Evolutionary conservation across 2,329 filamentous ascomycete genomes (phyloP).

Genomic region (Ophiognomonia clavigignenti-juglandacearum): DNA sequence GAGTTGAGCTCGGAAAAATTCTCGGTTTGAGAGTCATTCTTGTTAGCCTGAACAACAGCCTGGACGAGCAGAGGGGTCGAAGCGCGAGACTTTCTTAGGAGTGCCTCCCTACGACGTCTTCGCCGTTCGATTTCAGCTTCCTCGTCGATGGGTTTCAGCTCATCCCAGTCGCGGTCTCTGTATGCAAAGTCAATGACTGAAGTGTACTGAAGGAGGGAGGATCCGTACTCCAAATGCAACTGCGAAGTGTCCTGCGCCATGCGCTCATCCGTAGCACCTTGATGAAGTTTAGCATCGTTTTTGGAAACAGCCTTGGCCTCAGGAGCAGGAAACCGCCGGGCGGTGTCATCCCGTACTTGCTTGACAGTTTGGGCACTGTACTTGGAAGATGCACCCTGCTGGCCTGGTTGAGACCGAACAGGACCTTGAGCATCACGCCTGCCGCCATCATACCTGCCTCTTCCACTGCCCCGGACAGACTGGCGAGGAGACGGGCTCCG

Average conservation of each 20-base stretch:
- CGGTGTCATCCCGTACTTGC: slow-evolving; percentile 50
- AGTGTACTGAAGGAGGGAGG: slow-evolving; percentile 3
- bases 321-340: slow-evolving; percentile 57
- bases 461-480: slow-evolving; percentile 20
- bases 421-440: slow-evolving; percentile 21
- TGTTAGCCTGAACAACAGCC: slow-evolving; percentile 62
- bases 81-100: slow-evolving; percentile 76
- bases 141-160: slow-evolving; percentile 66
- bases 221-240: slow-evolving; percentile 31
- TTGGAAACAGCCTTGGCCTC: slow-evolving; percentile 53
- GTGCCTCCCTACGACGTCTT: slow-evolving; percentile 76
- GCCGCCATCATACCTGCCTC: slow-evolving; percentile 24
- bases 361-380: slow-evolving; percentile 44
- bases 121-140: slow-evolving; percentile 80
- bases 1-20: slow-evolving; percentile 41
- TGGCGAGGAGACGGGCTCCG: slow-evolving; percentile 23
- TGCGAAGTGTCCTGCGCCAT: slow-evolving; percentile 23
- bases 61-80: slow-evolving; percentile 71
- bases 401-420: slow-evolving; percentile 23
- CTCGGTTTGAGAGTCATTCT: slow-evolving; percentile 50
- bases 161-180: slow-evolving; percentile 38
- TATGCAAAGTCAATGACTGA: no score
- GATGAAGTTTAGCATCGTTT: slow-evolving; percentile 64
- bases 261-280: slow-evolving; percentile 51
- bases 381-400: slow-evolving; percentile 29